phyloP scores from a whole-genome alignment of 257 asterid genomes.

The Nicotiana otophora region DNA sequence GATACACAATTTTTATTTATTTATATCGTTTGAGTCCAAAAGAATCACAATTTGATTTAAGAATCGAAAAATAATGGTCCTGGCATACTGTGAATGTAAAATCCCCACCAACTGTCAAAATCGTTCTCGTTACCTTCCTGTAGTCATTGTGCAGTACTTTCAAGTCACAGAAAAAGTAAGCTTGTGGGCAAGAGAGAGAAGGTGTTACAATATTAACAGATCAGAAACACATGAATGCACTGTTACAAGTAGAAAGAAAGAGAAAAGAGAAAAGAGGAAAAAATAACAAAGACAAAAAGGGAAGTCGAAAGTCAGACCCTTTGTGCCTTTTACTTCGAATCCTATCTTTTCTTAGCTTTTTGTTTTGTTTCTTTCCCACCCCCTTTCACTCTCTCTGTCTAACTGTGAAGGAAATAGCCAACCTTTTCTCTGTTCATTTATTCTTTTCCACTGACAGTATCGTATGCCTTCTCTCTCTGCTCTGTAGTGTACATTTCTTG shows the following conservation, averaged over 20 bases:
- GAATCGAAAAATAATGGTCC: too few relatives aligned
- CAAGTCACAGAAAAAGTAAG: too few relatives aligned
- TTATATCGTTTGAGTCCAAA: too few relatives aligned
- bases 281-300: constrained; percentile 3
- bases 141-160: too few relatives aligned
- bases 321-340: not conserved
- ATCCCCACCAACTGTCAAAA: too few relatives aligned
- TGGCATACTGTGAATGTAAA: too few relatives aligned
- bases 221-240: constrained; percentile 5
- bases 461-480: not conserved
- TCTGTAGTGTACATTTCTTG: not conserved
- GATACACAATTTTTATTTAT: too few relatives aligned
- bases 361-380: not conserved
- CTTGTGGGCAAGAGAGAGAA: too few relatives aligned
- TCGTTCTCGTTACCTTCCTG: too few relatives aligned
- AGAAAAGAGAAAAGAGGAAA: not conserved
- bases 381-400: not conserved
- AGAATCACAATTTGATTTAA: too few relatives aligned
- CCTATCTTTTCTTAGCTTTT: constrained; percentile 5
- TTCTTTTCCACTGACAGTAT: not conserved
- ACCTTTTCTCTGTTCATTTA: not conserved
- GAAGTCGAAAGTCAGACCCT: not conserved
- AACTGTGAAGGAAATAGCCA: not conserved
- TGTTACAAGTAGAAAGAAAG: not conserved
- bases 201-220: too few relatives aligned